Evolutionary conservation across 106 monocot species (phyloP).

Genomic region (Chionographis japonica): DNA sequence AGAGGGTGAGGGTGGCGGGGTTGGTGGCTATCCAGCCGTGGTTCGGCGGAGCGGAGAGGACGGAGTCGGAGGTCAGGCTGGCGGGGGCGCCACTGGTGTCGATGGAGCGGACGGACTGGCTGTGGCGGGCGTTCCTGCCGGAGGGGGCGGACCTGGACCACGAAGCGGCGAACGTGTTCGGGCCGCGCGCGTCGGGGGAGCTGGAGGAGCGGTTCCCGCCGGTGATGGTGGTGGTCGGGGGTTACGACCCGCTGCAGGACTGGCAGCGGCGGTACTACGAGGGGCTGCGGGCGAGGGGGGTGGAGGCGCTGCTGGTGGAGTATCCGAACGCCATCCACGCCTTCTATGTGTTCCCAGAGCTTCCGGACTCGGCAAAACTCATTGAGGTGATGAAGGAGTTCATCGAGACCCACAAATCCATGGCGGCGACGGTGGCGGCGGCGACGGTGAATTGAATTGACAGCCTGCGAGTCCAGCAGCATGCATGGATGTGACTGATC

Average conservation of each 20-base stretch:
- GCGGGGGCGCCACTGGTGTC: conserved; percentile 16
- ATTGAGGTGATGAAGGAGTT: conserved; percentile 26
- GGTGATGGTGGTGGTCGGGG: conserved; percentile 40
- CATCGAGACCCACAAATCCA: background rate
- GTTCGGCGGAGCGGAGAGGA: conserved; percentile 43
- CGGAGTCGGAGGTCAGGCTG: conserved; percentile 31
- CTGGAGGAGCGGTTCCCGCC: conserved; percentile 16
- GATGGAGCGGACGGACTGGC: conserved; percentile 15
- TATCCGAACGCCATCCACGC: conserved; percentile 39
- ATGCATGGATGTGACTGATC: too few relatives aligned
- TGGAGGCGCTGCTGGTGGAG: conserved; percentile 27
- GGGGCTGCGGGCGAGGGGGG: conserved; percentile 23
- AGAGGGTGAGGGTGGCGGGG: conserved; percentile 11
- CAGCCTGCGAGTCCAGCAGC: too few relatives aligned
- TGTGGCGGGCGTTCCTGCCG: conserved; percentile 40
- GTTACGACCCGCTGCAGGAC: conserved; percentile 46
- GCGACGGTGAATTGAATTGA: too few relatives aligned
- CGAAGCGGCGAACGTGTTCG: conserved; percentile 22
- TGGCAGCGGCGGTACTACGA: conserved; percentile 42
- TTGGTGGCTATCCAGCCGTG: conserved; percentile 35
- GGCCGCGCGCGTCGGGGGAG: conserved; percentile 1
- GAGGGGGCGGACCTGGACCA: conserved; percentile 33
- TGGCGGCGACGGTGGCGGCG: too few relatives aligned
- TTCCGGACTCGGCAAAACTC: conserved; percentile 15
- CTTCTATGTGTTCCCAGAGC: conserved; percentile 41